Base-by-base conservation (phyloP, 306 rosid species). In the Sicyos baderoa region DNA sequence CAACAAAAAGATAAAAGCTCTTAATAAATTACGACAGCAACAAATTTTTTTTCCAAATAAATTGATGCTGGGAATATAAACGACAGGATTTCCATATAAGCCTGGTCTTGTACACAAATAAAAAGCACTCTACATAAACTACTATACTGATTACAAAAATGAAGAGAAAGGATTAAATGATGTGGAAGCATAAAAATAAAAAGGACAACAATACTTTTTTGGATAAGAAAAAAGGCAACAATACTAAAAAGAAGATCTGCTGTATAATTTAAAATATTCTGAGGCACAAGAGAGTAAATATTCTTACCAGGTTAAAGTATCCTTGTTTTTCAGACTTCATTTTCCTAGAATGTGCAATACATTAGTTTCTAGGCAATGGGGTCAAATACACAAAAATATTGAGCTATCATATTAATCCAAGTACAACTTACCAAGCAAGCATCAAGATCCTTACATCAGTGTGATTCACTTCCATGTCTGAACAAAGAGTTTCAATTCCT, bases 261-360 rank as follows among this genome's bases (percentile, higher is more conserved):
- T 23, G 17, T 66, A 44, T 47, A 37, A n/a, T 14, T 37, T 54
- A 14, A 12, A 75, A n/a, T 12, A 8, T 15, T 55, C 13, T 0
- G 8, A 59, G 45, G 54, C 18, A 73, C 21, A 44, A 6, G 66
- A 49, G 37, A 51, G 64, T 56, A 49, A 42, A 42, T 11, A 45
- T 59, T 54, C 88, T 82, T 84, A 94, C 99, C 90, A 90, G 77
- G 76, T 85, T 90, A 81, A 94, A 94, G 81, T 86, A 90, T 74
- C 99, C 99, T 70, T 94, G 99, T 82, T 90, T 93, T 79, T 88
- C 97, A 25, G 96, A 81, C 76, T 78, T 88, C 97, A 94, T 90
- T 90, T 87, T 90, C 99, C 99, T 94, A 90, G 74, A n/a, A 86
- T 48, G 78, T 47, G 68, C 59, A 77, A 67, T 67, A 72, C 78